phyloP scores from a whole-genome alignment of 106 monocot species.

The Acanthochlamys bracteata region DNA sequence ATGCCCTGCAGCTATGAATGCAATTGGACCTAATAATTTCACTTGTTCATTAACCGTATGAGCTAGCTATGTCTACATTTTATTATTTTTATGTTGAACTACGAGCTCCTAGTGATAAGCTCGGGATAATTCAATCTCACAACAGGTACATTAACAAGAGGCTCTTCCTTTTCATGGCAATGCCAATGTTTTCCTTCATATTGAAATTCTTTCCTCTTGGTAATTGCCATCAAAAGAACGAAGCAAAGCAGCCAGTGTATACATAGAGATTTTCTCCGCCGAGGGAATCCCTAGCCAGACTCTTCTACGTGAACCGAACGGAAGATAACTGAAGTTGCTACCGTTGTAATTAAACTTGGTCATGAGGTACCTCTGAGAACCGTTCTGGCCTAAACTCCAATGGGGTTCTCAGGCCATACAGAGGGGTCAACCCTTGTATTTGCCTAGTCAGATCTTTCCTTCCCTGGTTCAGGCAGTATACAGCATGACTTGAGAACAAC shows the following conservation, averaged over 20 bases:
- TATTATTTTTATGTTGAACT: too few relatives aligned
- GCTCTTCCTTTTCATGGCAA: conserved; percentile 31
- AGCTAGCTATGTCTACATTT: too few relatives aligned
- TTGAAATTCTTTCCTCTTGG: conserved; percentile 24
- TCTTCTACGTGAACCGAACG: conserved; percentile 50
- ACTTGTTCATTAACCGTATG: too few relatives aligned
- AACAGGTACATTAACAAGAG: conserved; percentile 26
- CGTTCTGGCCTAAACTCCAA: conserved; percentile 22
- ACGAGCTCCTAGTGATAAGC: neutral
- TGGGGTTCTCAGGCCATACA: conserved; percentile 12
- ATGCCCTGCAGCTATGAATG: too few relatives aligned
- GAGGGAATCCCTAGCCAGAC: conserved; percentile 33
- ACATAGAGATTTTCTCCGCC: conserved; percentile 20
- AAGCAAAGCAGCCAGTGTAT: conserved; percentile 28
- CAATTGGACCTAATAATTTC: too few relatives aligned
- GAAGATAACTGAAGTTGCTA: conserved; percentile 23
- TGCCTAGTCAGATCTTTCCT: too few relatives aligned
- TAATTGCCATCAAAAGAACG: conserved; percentile 49
- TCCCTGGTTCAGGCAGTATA: too few relatives aligned
- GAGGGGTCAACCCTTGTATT: conserved; percentile 20
- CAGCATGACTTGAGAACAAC: too few relatives aligned
- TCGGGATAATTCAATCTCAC: conserved; percentile 16
- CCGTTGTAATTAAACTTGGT: neutral
- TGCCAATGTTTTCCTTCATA: conserved; percentile 28
- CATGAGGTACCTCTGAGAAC: neutral